Conservation (phyloP, 1,284 basidiomycete genomes). For the Sphaerobolus stellatus region DNA sequence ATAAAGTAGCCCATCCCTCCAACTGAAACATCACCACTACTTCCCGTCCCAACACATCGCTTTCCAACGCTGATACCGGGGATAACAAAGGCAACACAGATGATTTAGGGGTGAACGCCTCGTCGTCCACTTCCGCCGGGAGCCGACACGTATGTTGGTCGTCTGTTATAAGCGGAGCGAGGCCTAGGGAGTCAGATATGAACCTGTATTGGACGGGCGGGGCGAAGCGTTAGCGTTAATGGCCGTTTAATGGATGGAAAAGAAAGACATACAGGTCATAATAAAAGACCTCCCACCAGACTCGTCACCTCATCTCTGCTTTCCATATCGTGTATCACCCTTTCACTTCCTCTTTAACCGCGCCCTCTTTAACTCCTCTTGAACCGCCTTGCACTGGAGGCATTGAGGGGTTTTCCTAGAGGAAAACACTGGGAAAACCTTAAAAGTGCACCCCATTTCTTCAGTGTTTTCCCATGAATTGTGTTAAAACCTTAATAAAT, state of each 20-base stretch:
- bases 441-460: too few species aligned
- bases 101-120: slow-evolving; percentile 46
- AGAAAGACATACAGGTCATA: slow-evolving; percentile 62
- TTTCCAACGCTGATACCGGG: too few species aligned
- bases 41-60: too few species aligned
- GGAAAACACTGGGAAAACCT: too few species aligned
- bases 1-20: too few species aligned
- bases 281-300: slow-evolving; percentile 76
- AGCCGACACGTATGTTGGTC: slow-evolving; percentile 47
- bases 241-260: slow-evolving; percentile 1
- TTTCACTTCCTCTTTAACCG: too few species aligned
- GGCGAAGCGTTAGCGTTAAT: neutral
- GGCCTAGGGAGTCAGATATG: slow-evolving; percentile 62
- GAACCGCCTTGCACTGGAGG: too few species aligned
- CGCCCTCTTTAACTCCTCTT: too few species aligned
- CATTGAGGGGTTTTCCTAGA: too few species aligned
- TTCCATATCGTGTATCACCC: slow-evolving; percentile 48
- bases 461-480: too few species aligned
- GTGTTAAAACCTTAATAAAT: too few species aligned
- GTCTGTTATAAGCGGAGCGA: slow-evolving; percentile 55
- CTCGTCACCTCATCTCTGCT: slow-evolving; percentile 56
- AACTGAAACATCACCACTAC: too few species aligned
- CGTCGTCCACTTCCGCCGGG: slow-evolving; percentile 52
- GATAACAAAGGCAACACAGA: slow-evolving; percentile 42
- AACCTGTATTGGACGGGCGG: slow-evolving; percentile 45